Evolutionary conservation across 108 stramenopile species (phyloP), one percentile per base, ranked within the genome.

Genomic region (Thalassiosira profunda): DNA sequence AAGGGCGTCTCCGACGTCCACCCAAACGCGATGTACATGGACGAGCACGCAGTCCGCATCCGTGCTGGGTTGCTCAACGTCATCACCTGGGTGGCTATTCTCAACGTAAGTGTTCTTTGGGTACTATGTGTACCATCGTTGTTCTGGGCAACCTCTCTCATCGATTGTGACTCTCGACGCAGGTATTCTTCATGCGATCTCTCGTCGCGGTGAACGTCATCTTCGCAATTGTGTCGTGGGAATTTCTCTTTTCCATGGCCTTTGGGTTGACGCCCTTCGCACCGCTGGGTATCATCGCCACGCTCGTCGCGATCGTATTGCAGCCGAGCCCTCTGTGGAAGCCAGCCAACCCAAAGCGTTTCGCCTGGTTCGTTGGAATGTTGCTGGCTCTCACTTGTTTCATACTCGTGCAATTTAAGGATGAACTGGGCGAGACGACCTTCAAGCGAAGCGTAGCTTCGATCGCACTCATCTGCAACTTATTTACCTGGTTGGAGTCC

Each of bases 331-430:
- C 84, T 18, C 49, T 45, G 35, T 85, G 80, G 80, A 85, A 85
- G 55, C 84, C 84, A 36, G 84, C 84, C 25, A 57, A 57, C 9
- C 80, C 84, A 0, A 85, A 85, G 28, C 70, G 84, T 12, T 85
- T 85, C 62, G 84, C 84, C 0, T 85, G 84, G 84, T 17, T 48
- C 25, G 65, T 84, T 64, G 84, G 84, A n/a, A 33, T 84, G 23
- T 66, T 61, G 34, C 56, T 81, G 25, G 80, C 74, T 11, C 11
- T 57, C 6, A 46, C 55, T 3, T 85, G 75, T 56, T 67, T 74
- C 40, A 58, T 58, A 26, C 34, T 82, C 11, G 30, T 74, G 33
- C 48, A 37, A 5, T 34, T 63, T 31, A 63, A 58, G 41, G 33
- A 78, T 25, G 67, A 78, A 26, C 21, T 82, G 12, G 64, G 72